These are phyloP conservation scores for Candida sanyiensis DNA, from an alignment of 805 yeast species.

Conservation along the genomic window DNA sequence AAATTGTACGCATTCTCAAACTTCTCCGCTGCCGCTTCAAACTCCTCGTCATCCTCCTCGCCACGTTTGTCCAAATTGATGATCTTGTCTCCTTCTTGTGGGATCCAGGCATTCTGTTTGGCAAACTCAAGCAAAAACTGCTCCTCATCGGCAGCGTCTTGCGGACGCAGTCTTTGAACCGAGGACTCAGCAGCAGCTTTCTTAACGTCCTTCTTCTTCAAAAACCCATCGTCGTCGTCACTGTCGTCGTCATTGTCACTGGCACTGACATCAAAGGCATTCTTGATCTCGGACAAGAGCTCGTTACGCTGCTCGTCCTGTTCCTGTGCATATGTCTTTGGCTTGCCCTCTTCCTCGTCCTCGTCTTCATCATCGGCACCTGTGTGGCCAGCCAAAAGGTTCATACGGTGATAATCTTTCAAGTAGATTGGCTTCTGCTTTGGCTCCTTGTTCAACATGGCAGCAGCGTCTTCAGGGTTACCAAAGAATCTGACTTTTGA, in stretches of 20 bases:
- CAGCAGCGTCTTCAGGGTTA: conserved; percentile 42
- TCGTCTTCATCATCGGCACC: conserved; percentile 46
- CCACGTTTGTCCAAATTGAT: conserved; percentile 41
- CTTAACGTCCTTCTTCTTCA: conserved; percentile 48
- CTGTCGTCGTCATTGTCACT: conserved; percentile 36
- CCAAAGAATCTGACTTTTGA: conserved; percentile 70
- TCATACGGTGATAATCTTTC: conserved; percentile 89
- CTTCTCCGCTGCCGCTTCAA: conserved; percentile 86
- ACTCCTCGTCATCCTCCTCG: conserved; percentile 68
- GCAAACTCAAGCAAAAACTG: conserved; percentile 71
- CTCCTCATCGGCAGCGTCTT: conserved; percentile 56
- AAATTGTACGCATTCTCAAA: conserved; percentile 92
- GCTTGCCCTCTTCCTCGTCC: conserved; percentile 44
- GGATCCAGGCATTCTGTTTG: conserved; percentile 84
- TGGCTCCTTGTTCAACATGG: conserved; percentile 23
- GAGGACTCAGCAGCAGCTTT: too few species aligned
- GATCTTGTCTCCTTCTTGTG: conserved; percentile 56
- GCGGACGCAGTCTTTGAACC: conserved; percentile 54
- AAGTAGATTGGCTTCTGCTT: conserved; percentile 72
- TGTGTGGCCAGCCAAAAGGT: conserved; percentile 56
- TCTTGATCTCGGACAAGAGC: conserved; percentile 71
- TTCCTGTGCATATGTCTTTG: conserved; percentile 67
- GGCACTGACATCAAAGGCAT: conserved; percentile 49
- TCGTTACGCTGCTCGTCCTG: conserved; percentile 70
- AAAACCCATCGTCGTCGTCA: conserved; percentile 43